Evolutionary conservation across 345 rosid genomes (phyloP).

Genomic region (Trapa bicornis): DNA sequence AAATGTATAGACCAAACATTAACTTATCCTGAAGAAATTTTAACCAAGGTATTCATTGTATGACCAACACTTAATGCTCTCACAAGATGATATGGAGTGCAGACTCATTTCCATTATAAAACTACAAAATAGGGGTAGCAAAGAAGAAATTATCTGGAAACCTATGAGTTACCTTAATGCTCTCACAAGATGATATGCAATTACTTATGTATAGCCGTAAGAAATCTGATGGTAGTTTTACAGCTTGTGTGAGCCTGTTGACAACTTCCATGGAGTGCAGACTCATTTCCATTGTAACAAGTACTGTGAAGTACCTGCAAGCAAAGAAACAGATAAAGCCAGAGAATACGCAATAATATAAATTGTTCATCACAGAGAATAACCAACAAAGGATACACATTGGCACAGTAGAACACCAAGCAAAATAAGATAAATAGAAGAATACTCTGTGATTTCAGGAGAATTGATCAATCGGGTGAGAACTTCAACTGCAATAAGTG

Average conservation of each 20-base stretch:
- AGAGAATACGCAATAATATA: too few species aligned
- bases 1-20: neutral
- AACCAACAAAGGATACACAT: neutral
- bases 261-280: constrained; percentile 98
- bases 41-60: neutral
- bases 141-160: neutral
- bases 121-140: neutral
- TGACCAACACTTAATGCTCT: neutral
- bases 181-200: constrained; percentile 91
- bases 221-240: constrained; percentile 88
- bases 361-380: neutral
- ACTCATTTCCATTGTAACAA: constrained; percentile 95
- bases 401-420: neutral
- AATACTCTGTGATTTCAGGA: constrained; percentile 81
- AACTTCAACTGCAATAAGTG: constrained; percentile 84
- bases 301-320: constrained; percentile 71
- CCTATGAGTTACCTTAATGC: constrained; percentile 50
- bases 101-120: too few species aligned
- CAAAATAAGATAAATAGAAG: constrained; percentile 7
- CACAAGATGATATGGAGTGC: too few species aligned
- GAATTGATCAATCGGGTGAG: constrained; percentile 81
- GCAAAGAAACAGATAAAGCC: neutral
- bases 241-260: constrained; percentile 91
- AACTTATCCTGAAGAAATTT: neutral
- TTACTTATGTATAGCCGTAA: constrained; percentile 85